Evolutionary conservation across 192 early-diverging fungal species (phyloP).

Genomic region (Linnemannia elongata): DNA sequence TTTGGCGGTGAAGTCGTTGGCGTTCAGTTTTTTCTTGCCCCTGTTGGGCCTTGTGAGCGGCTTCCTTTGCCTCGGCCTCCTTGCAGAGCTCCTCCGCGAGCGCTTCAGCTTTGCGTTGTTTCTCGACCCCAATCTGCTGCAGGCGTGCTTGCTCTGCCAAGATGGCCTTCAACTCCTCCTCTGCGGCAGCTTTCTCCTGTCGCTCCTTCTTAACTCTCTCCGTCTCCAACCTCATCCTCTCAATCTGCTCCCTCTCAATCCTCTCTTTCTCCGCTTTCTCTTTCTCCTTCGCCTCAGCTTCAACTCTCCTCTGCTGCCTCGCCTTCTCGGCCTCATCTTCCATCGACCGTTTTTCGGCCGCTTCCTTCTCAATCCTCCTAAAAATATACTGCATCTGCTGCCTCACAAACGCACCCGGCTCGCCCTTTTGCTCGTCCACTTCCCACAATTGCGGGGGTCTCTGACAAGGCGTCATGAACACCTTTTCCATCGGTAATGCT

Average conservation of each 20-base stretch:
- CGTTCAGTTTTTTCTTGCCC: not conserved
- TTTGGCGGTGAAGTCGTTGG: not conserved
- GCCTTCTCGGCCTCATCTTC: not conserved
- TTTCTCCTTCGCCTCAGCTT: not conserved
- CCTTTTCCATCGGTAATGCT: not conserved
- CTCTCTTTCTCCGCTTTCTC: not conserved
- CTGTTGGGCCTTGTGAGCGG: not conserved
- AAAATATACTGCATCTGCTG: constrained; percentile 19
- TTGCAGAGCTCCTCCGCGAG: not conserved
- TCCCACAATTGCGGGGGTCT: constrained; percentile 30
- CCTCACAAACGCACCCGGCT: constrained; percentile 20
- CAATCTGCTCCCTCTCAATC: not conserved
- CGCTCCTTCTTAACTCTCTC: not conserved
- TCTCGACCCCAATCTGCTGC: not conserved
- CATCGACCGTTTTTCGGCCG: not conserved
- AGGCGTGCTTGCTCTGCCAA: not conserved
- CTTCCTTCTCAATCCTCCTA: not conserved
- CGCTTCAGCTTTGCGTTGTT: not conserved
- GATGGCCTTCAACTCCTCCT: not conserved
- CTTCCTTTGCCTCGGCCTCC: not conserved
- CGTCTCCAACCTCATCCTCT: not conserved
- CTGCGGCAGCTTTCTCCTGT: not conserved
- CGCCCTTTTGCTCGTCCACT: constrained; percentile 10
- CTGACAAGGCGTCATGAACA: constrained; percentile 32
- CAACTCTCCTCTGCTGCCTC: not conserved